Base-by-base conservation (phyloP, 169 alveolate species). In the Miamiensis avidus region DNA sequence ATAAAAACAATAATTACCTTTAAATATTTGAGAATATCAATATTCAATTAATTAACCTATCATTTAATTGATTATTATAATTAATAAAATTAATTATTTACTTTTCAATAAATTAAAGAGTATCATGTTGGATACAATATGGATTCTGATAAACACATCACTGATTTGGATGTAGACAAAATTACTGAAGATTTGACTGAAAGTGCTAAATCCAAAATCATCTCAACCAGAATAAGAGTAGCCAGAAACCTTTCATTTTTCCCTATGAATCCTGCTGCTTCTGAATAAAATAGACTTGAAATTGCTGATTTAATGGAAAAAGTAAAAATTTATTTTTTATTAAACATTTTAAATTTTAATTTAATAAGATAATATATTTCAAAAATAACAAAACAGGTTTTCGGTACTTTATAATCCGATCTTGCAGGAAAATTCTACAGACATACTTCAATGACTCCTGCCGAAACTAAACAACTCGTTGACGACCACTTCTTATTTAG, bases 401-500 rank as follows among this genome's bases (percentile, higher is more conserved):
- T 88, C 16, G 77, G 27, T 28, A 64, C 74, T 34, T 76, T 81
- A 33, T 29, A 30, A 65, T 89, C 82, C 0, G 88, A 83, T 29
- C 75, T 88, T 26, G 75, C 75, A 31, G 89, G 92, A 64, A 69
- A 69, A 20, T 88, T 82, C 31, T 73, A 83, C 69, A 75, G 83
- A 15, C 76, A 82, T 0, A 76, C 78, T 34, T 28, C 74, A 65
- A 32, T 79, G 27, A 29, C 81, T 27, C 76, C 65, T 29, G 82
- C 74, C 6, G 81, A 88, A 65, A 64, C 73, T 27, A 83, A 88
- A 65, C 49, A 88, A 77, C 79, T 88, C 0, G 72, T 82, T 72
- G 92, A 82, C 28, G 89, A 76, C 82, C 92, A 88, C 49, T 75
- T 88, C 87, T 64, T 88, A 31, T 83, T 88, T 84, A 88, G 78